Percentiles rank a stretch among this genome's conserved stretches.
phyloP scores from a whole-genome alignment of 2,329 filamentous ascomycete species.

The Xylariaceae sp. region DNA sequence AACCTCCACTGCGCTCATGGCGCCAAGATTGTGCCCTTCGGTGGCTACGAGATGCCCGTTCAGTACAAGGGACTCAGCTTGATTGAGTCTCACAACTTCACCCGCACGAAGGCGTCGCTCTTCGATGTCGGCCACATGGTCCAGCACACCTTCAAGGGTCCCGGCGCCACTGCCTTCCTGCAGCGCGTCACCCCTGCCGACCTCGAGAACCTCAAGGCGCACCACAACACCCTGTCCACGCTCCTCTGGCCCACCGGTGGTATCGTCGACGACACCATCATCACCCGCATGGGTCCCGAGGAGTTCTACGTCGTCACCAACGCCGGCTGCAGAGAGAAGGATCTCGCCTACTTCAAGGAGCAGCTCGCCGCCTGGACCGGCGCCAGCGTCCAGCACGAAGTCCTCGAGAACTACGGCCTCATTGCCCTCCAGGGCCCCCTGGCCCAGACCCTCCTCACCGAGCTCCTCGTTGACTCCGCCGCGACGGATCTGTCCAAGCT shows the following conservation, averaged over 20 bases:
- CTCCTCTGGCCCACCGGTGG: conserved; percentile 78
- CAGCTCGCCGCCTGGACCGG: conserved; percentile 61
- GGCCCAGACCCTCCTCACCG: conserved; percentile 62
- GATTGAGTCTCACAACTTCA: conserved; percentile 82
- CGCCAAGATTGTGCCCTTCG: conserved; percentile 96
- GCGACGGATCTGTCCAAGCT: conserved; percentile 57
- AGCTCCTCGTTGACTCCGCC: conserved; percentile 51
- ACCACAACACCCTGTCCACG: conserved; percentile 77
- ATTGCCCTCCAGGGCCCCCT: conserved; percentile 86
- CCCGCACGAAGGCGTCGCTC: conserved; percentile 77
- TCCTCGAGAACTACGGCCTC: conserved; percentile 68
- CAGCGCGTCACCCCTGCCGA: conserved; percentile 77
- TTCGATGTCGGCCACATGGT: conserved; percentile 98
- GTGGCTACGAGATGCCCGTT: conserved; percentile 87
- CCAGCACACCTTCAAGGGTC: conserved; percentile 78
- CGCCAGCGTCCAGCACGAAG: conserved; percentile 60
- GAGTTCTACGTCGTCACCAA: conserved; percentile 94
- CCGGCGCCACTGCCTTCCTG: conserved; percentile 74
- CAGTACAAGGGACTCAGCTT: conserved; percentile 77
- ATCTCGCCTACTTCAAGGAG: conserved; percentile 67
- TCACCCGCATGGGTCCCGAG: conserved; percentile 70
- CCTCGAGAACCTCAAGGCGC: conserved; percentile 55
- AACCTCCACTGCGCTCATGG: conserved; percentile 72
- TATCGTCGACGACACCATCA: conserved; percentile 90
- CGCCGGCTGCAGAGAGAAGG: conserved; percentile 85